phyloP scores from a whole-genome alignment of 2,329 filamentous ascomycete species.

The Neurospora crassa region DNA sequence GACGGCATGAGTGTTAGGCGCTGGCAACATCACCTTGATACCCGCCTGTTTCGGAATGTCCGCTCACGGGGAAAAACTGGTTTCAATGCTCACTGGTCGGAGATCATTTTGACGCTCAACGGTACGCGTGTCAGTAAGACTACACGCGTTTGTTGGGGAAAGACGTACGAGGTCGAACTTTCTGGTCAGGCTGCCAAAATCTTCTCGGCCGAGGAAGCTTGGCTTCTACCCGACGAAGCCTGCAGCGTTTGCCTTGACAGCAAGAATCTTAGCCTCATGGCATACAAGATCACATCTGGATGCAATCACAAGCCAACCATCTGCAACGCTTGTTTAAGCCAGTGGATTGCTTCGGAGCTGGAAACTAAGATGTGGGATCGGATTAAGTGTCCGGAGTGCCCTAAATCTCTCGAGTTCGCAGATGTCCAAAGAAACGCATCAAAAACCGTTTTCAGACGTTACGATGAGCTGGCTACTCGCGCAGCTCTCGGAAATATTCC shows the following conservation, averaged over 20 bases:
- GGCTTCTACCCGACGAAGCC: conserved; percentile 22
- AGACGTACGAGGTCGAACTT: conserved; percentile 23
- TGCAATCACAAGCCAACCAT: conserved; percentile 21
- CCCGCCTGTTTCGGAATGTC: conserved; percentile 8
- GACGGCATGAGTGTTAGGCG: background rate
- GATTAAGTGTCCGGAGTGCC: conserved; percentile 27
- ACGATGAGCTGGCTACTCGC: conserved; percentile 26
- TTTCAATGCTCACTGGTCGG: background rate
- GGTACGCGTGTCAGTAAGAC: conserved; percentile 4
- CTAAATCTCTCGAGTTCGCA: conserved; percentile 19
- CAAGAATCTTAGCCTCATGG: conserved; percentile 25
- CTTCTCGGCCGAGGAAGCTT: conserved; percentile 23
- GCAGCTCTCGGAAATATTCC: conserved; percentile 20
- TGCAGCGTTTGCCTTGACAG: conserved; percentile 27
- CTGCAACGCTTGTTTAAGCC: conserved; percentile 25
- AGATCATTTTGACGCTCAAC: conserved; percentile 8
- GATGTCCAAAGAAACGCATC: conserved; percentile 23
- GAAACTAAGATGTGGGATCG: conserved; percentile 23
- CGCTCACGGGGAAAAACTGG: conserved; percentile 7
- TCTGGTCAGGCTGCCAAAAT: conserved; percentile 17
- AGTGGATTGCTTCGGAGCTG: conserved; percentile 26
- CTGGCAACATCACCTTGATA: conserved; percentile 9
- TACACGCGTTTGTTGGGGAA: conserved; percentile 16
- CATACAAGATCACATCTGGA: conserved; percentile 19
- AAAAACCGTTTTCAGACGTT: conserved; percentile 22